phyloP scores from a whole-genome alignment of 306 rosid genomes.

The Bauhinia variegata region DNA sequence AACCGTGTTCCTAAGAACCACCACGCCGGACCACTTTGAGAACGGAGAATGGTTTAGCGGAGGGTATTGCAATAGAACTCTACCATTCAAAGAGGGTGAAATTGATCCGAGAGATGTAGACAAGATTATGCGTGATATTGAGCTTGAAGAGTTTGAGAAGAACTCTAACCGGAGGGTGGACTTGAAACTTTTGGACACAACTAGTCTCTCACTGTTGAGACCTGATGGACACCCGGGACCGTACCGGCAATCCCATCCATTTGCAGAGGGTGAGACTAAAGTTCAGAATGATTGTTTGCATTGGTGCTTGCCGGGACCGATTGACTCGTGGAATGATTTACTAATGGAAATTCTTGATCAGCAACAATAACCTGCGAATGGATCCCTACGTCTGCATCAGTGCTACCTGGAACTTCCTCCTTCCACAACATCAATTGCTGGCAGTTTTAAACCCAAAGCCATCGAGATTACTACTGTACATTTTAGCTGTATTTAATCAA shows the following conservation, averaged over 20 bases:
- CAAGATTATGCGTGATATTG: constrained; percentile 55
- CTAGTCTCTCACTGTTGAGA: constrained; percentile 65
- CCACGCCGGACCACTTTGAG: constrained; percentile 86
- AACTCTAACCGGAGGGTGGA: constrained; percentile 35
- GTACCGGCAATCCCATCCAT: constrained; percentile 75
- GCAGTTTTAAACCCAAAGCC: constrained; percentile 16
- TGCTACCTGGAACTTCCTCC: constrained; percentile 10
- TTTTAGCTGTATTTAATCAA: constrained; percentile 35
- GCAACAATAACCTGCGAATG: background rate
- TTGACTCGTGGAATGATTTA: constrained; percentile 86
- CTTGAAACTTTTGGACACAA: constrained; percentile 68
- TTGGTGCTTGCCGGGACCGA: constrained; percentile 92
- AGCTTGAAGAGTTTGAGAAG: constrained; percentile 60
- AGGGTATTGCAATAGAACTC: constrained; percentile 78
- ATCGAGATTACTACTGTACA: constrained; percentile 23
- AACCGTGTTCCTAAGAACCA: constrained; percentile 67
- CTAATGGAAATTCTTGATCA: constrained; percentile 59
- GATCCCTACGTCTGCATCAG: constrained; percentile 13
- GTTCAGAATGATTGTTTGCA: constrained; percentile 64
- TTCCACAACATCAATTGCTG: constrained; percentile 1
- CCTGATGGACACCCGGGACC: constrained; percentile 94
- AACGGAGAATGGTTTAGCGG: constrained; percentile 87
- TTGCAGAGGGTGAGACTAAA: constrained; percentile 45
- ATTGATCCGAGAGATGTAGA: constrained; percentile 47
- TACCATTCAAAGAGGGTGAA: constrained; percentile 67